Evolutionary conservation across 1,284 basidiomycete species (phyloP).

Genomic region (Irpex sp.): DNA sequence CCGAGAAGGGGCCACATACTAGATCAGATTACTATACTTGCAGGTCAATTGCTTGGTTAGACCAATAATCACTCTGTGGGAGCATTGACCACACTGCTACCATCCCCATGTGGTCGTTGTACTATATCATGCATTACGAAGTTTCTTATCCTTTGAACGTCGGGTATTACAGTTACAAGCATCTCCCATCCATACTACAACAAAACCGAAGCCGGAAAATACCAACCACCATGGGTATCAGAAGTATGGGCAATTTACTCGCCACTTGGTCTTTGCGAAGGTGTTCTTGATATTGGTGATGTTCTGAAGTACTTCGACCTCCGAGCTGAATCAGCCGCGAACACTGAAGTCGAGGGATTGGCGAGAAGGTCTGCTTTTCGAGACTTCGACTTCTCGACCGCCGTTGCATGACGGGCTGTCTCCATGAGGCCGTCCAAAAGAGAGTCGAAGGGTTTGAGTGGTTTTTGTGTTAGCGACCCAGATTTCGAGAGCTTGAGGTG

Average conservation of each 20-base stretch:
- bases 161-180: background rate
- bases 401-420: constrained; percentile 16
- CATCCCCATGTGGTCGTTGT: no score
- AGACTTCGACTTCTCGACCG: background rate
- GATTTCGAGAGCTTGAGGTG: background rate
- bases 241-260: no score
- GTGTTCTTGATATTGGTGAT: background rate
- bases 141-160: no score
- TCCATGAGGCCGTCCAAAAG: constrained; percentile 13
- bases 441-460: constrained; percentile 9
- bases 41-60: no score
- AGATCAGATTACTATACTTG: no score
- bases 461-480: background rate
- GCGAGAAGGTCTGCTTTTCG: background rate
- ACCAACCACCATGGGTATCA: no score
- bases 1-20: no score
- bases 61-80: no score
- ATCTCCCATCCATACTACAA: background rate
- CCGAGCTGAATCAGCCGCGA: background rate
- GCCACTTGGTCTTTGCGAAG: no score
- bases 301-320: background rate
- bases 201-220: background rate
- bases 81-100: no score
- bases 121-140: no score
- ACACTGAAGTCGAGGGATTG: background rate